Evolutionary conservation across 2,329 filamentous ascomycete species (phyloP).

Genomic region (Aspergillus fructus): DNA sequence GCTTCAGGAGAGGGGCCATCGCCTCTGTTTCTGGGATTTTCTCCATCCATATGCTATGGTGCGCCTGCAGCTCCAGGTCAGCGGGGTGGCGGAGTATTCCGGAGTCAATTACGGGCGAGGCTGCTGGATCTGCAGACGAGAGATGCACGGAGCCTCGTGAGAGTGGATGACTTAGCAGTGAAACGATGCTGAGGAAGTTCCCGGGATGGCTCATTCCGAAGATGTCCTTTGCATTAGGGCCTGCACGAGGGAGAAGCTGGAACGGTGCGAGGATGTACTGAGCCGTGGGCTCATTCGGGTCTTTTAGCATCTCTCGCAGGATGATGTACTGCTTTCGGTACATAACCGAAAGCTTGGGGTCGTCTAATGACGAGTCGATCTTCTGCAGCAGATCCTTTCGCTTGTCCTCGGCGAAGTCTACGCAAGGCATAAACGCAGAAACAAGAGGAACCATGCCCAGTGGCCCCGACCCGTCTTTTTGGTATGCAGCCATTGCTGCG

Average conservation of each 20-base stretch:
- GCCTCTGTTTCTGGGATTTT: slow-evolving; percentile 31
- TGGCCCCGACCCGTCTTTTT: slow-evolving; percentile 25
- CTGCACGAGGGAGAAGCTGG: slow-evolving; percentile 16
- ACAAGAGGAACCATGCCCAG: slow-evolving; percentile 22
- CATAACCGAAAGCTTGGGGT: background rate
- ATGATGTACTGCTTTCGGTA: slow-evolving; percentile 1
- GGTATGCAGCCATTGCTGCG: slow-evolving; percentile 25
- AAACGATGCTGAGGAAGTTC: slow-evolving; percentile 21
- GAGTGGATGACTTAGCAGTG: slow-evolving; percentile 29
- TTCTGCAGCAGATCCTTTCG: slow-evolving; percentile 4
- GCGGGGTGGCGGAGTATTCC: slow-evolving; percentile 46
- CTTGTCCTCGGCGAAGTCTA: slow-evolving; percentile 8
- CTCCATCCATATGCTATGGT: slow-evolving; percentile 34
- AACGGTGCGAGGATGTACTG: slow-evolving; percentile 23
- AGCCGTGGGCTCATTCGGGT: slow-evolving; percentile 16
- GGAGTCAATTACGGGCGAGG: slow-evolving; percentile 41
- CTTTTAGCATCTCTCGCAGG: slow-evolving; percentile 13
- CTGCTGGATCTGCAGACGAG: slow-evolving; percentile 33
- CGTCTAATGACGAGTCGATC: background rate
- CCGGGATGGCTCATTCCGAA: slow-evolving; percentile 17
- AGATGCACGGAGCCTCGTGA: slow-evolving; percentile 41
- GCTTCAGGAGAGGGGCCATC: slow-evolving; percentile 33
- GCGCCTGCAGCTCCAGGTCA: slow-evolving; percentile 42
- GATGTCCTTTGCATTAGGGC: slow-evolving; percentile 9
- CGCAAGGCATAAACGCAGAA: slow-evolving; percentile 23